Evolutionary conservation across 345 rosid genomes (phyloP).

Genomic region (Gossypium stocksii): DNA sequence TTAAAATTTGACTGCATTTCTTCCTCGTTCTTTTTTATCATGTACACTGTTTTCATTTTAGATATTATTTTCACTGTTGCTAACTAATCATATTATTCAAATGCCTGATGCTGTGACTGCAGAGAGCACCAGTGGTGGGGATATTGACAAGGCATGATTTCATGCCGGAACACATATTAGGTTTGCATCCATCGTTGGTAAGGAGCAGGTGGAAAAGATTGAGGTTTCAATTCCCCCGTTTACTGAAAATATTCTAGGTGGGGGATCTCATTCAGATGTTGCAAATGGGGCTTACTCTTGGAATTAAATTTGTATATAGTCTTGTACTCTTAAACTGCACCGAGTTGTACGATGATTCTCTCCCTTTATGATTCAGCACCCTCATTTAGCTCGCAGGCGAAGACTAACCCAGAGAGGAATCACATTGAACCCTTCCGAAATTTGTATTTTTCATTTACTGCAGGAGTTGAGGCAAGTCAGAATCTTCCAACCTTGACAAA

Average conservation of each 20-base stretch:
- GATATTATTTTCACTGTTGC: not conserved
- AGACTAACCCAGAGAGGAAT: not conserved
- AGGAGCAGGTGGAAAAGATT: conserved; percentile 75
- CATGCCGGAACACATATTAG: conserved; percentile 83
- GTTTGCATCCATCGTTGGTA: conserved; percentile 53
- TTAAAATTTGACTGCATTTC: not conserved
- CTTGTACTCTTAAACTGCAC: not conserved
- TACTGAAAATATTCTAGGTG: conserved; percentile 17
- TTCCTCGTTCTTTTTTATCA: not conserved
- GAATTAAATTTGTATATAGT: conserved; percentile 13
- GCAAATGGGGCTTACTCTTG: not conserved
- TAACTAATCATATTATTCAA: not conserved
- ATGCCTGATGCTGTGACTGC: conserved; percentile 23
- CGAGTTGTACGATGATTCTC: not conserved
- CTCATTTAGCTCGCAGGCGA: not conserved
- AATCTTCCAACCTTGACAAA: not conserved
- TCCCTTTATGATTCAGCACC: not conserved
- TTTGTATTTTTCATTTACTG: not conserved
- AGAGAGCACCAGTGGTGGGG: conserved; percentile 81
- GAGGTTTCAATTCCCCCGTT: conserved; percentile 44
- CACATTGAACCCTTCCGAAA: not conserved
- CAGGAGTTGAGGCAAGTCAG: not conserved
- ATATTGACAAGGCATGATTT: conserved; percentile 89
- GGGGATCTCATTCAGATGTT: not conserved
- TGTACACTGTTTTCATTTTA: not conserved